Base-by-base conservation (phyloP, 1,139 yeast genomes). In the Taphrina communis region DNA sequence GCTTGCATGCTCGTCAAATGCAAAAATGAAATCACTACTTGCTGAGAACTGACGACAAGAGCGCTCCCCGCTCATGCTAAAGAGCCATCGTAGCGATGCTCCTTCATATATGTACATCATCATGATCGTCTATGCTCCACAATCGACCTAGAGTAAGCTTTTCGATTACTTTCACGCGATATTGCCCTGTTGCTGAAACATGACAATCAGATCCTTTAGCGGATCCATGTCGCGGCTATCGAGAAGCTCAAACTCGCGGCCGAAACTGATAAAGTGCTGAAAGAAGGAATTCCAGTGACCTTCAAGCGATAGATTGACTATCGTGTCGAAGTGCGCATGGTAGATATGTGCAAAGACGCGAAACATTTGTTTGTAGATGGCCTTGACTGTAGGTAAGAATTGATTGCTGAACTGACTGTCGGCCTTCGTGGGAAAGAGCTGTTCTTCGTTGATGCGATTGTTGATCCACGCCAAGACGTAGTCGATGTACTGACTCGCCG, bases 281-380 rank as follows among this genome's bases (percentile, higher is more conserved):
- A 94, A 95, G 75, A 93, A 91, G 4, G 98, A 92, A 78, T 95
- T 94, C 97, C 97, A 94, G 77, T 95, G 99, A 1, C 99, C 97
- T 77, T 94, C 99, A 71, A 94, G 79, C 3, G 96, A 88, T 72
- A 95, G 80, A 78, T 94, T 98, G 39, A 94, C 87, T 53, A 94
- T 85, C 76, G 88, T 90, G 74, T 94, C 99, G 78, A 92, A 94
- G 78, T 94, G 99, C 77, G 92, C 91, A 78, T 91, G 90, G 77
- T 93, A 94, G 48, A 94, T 88, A 77, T 93, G 97, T 11, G 99
- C 99, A 80, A 94, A 93, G n/a, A 94, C 89, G 73, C 98, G 84
- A 76, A 94, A 92, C 93, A 94, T 89, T 77, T 95, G 99, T 72
- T 93, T 83, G 75, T 88, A 86, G 42, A 94, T 93, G 75, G 92